phyloP scores from a whole-genome alignment of 2,329 filamentous ascomycete genomes.

The Rhynchosporium secalis region DNA sequence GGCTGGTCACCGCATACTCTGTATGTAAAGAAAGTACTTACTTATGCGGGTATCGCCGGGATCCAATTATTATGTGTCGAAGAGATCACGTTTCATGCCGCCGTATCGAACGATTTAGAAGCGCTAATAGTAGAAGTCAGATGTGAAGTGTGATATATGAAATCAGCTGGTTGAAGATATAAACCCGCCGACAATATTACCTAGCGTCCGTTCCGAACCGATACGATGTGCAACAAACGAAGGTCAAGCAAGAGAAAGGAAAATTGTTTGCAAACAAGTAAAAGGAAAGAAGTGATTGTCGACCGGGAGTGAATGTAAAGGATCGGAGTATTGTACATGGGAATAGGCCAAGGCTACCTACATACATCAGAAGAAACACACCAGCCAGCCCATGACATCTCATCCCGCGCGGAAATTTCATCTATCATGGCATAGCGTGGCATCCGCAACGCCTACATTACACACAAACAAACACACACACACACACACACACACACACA shows the following conservation, averaged over 20 bases:
- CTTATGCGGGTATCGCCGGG: conserved; percentile 1
- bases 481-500: too few relatives aligned
- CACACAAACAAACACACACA: too few relatives aligned
- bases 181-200: background rate
- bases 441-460: too few relatives aligned
- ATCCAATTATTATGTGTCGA: background rate
- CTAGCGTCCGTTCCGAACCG: conserved; percentile 16
- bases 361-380: too few relatives aligned
- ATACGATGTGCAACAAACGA: conserved; percentile 31
- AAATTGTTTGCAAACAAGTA: background rate
- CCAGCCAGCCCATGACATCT: too few relatives aligned
- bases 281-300: too few relatives aligned
- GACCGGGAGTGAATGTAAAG: too few relatives aligned
- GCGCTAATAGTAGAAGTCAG: background rate
- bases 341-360: too few relatives aligned
- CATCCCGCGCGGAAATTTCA: too few relatives aligned
- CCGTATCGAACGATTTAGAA: background rate
- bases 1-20: background rate
- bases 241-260: background rate
- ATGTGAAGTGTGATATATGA: background rate
- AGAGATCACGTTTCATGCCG: conserved; percentile 9
- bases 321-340: too few relatives aligned
- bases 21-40: background rate
- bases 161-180: background rate
- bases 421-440: too few relatives aligned